Base-by-base conservation (phyloP, 129 eudicot species). In the Arctium lappa region DNA sequence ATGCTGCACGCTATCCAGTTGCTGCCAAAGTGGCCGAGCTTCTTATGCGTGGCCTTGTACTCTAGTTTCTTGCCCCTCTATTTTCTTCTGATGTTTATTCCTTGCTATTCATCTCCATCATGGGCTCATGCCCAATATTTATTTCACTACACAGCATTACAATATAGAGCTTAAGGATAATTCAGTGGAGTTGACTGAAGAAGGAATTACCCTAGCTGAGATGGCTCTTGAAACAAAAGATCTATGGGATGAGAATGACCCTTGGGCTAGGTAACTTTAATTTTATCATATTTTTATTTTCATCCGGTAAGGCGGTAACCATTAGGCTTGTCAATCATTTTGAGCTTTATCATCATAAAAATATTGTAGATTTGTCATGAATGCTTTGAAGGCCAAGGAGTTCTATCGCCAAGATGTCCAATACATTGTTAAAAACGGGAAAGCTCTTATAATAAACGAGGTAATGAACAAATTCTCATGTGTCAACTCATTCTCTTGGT, bases 1-100 rank as follows among this genome's bases (percentile, higher is more conserved):
- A 95, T 85, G 98, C 95, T 86, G 98, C 93, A 13, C 90, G 99
- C 75, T 95, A 90, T 85, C 99, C 99, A 36, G 99, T 95, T 85
- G 99, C 99, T 63, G 99, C 99, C 36, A 95, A 89, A 96, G 97
- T 96, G 62, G 99, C 99, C 44, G 99, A 96, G 88, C 91, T 96
- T 81, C 98, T 96, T 76, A 90, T 79, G 15, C 90, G 82, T 62
- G 99, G 93, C 48, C 86, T 87, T 48, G 99, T 96, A 86, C 65
- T 48, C 56, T 36, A 18, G 36, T 36, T 65, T 80, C 77, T 68
- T 53, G 13, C 76, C 86, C 78, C 81, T 72, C 27, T 62, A 37
- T 72, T 75, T 46, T 8, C 6, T 22, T 12, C 85, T 42, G 3
- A 22, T 79, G 36, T 34, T 37, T 38, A 39, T 68, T 72, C 75